Percentiles rank a stretch among this genome's conserved stretches.
Evolutionary conservation across 1,284 basidiomycete species (phyloP).

Genomic region (Naganishia cerealis): DNA sequence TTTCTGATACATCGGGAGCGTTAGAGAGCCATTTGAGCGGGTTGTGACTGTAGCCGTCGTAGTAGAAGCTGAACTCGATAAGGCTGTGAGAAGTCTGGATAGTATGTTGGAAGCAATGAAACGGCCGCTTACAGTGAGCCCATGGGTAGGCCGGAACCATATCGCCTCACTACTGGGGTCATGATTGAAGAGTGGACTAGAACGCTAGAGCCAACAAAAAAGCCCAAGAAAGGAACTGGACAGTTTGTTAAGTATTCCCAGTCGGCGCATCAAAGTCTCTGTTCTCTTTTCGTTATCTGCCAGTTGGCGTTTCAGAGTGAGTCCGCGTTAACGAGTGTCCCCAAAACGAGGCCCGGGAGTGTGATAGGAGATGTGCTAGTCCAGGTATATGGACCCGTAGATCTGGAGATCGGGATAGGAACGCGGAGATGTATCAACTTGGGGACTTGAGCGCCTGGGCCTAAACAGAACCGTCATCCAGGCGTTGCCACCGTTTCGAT

Average conservation of each 20-base stretch:
- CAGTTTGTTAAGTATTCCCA: not conserved
- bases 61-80: constrained; percentile 17
- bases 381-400: too few species aligned
- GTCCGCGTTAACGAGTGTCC: not conserved
- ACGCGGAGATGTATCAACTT: too few species aligned
- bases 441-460: too few species aligned
- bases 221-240: not conserved
- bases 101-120: not conserved
- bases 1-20: not conserved
- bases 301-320: not conserved
- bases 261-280: not conserved
- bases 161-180: not conserved
- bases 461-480: too few species aligned
- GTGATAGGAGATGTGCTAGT: not conserved
- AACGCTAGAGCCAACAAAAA: not conserved
- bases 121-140: not conserved
- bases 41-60: constrained; percentile 6
- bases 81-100: not conserved
- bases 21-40: constrained; percentile 14
- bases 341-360: not conserved
- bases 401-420: too few species aligned
- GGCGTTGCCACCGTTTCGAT: too few species aligned
- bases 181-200: not conserved
- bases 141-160: not conserved
- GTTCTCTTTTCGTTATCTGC: not conserved